Evolutionary conservation across 768 basidiomycete species (phyloP), one percentile per base, ranked within the genome.

Genomic region (Mycena amicta): DNA sequence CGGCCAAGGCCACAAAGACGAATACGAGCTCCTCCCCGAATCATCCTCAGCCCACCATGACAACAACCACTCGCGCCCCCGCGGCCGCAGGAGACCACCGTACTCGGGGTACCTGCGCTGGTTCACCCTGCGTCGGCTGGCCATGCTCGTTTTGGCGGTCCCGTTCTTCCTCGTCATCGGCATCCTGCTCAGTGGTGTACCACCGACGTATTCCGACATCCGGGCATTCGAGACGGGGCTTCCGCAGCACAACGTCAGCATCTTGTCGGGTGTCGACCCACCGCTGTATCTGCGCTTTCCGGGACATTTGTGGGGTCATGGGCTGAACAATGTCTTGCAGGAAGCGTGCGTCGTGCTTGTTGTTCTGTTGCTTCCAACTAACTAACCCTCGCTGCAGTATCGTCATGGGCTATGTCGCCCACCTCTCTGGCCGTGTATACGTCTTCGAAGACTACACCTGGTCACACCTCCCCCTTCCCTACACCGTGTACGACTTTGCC

Each of bases 401-500:
- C 18, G 60, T 86, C 29, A 75, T 82, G 68, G 80, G 80, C 26
- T 80, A 85, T 63, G 68, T 86, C 16, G 83, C 85, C 0, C 77
- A 81, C 47, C 65, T 68, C 33, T 67, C 81, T 12, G 78, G 83
- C 58, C 71, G 84, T 15, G 80, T 82, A 1, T 87, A 79, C 55
- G 85, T 87, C 1, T 88, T 87, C 56, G 82, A 85, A 57, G 84
- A 86, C 64, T 86, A 85, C 56, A 76, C 75, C 31, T 87, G 84
- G 84, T 85, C 85, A 0, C 81, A 79, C 49, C 61, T 73, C 0
- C 80, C 84, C 2, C 68, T 83, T 28, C 80, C 80, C 3, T 86
- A 82, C 68, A 81, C 83, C 2, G 52, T 85, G 0, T 83, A 85
- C 59, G 82, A 81, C 60, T 77, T 82, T 54, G 73, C 80, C 0